Evolutionary conservation across 2,329 filamentous ascomycete genomes (phyloP), one percentile per base, ranked within the genome.

Genomic region (Aspergillus hiratsukae): DNA sequence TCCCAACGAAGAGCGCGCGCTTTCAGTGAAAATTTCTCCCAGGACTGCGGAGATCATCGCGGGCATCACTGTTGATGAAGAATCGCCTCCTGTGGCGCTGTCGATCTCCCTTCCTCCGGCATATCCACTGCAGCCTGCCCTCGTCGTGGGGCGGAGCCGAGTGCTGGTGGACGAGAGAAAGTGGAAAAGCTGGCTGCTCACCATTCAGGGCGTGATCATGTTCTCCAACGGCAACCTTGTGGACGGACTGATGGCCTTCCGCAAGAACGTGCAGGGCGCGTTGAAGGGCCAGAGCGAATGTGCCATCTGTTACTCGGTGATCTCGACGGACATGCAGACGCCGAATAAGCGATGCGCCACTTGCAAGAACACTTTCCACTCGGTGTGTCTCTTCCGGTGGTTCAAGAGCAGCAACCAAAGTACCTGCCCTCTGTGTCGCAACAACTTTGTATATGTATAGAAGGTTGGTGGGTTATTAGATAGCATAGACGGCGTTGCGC

Each of bases 221-320:
- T 96, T 97, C 69, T 90, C 90, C 60, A 93, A 94, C 67, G 91
- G 91, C 53, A 90, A 84, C 69, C 84, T 99, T 56, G 88, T 92
- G 53, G 93, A 97, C 64, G 94, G 92, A 1, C 78, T 99, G 29
- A 81, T 87, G 11, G 87, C 90, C 8, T 97, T 96, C 80, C 86
- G 89, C 61, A 85, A 87, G 61, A 97, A 97, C 72, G 87, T 99
- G 11, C 84, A 87, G 14, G 90, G 91, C 1, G 90, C 90, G 3
- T 81, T 99, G 62, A 94, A 96, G 76, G 94, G 92, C 37, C 92
- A 97, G 75, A 89, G 84, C 21, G 94, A 99, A 74, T 99, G 94
- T 70, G 91, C 94, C 9, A 97, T 97, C 70, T 97, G 93, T 79
- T 97, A 97, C 78, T 91, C 87, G 58, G 91, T 99, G 69, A 90